Conservation (phyloP, 73 alveolate genomes). For the Paramecium bursaria region DNA sequence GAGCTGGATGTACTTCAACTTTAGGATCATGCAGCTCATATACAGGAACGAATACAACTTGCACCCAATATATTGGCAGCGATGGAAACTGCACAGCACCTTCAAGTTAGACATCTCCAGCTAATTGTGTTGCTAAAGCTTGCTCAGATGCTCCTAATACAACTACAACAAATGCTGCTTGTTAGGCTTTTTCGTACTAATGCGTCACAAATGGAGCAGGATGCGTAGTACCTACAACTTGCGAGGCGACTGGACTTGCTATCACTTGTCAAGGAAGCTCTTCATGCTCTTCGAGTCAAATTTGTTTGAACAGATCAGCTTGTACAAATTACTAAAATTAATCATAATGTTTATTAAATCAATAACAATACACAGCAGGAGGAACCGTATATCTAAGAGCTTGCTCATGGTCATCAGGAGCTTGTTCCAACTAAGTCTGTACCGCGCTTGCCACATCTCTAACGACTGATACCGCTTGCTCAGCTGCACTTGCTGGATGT, state of each 20-base stretch:
- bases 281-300: too few species aligned
- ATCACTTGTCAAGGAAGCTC: too few species aligned
- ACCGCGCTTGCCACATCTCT: slow-evolving; percentile 1
- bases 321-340: too few species aligned
- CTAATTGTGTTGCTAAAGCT: slow-evolving; percentile 19
- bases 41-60: slow-evolving; percentile 15
- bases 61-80: slow-evolving; percentile 47
- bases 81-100: slow-evolving; percentile 50
- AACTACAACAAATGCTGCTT: neutral
- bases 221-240: neutral
- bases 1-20: slow-evolving; percentile 19
- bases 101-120: slow-evolving; percentile 2
- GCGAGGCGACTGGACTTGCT: slow-evolving; percentile 45
- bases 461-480: slow-evolving; percentile 13
- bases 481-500: neutral
- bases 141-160: slow-evolving; percentile 29
- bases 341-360: too few species aligned
- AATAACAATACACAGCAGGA: too few species aligned
- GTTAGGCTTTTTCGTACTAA: neutral
- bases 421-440: too few species aligned
- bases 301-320: too few species aligned
- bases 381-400: too few species aligned
- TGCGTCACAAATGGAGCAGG: neutral
- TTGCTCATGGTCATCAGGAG: too few species aligned
- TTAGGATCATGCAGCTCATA: neutral